A percentile compares a stretch with the other conserved stretches of the same genome.
These are phyloP conservation scores for Hymenoscyphus fructigenus DNA, from an alignment of 2,329 filamentous ascomycete genomes.

Conservation along the genomic window DNA sequence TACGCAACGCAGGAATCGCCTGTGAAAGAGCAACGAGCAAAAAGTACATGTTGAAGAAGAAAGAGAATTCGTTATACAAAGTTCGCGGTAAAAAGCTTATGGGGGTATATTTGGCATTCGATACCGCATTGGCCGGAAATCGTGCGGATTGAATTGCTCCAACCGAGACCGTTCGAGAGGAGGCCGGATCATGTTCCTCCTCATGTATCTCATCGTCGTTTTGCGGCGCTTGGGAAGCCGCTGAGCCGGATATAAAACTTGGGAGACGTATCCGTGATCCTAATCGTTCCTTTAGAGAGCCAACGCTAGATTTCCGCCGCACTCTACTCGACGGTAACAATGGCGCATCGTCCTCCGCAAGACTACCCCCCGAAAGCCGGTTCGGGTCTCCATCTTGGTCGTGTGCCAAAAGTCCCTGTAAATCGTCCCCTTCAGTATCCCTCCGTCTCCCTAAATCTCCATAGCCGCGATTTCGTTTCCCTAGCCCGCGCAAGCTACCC, in stretches of 20 bases:
- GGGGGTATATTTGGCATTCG: slow-evolving; percentile 96
- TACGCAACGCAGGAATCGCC: slow-evolving; percentile 82
- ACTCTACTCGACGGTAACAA: slow-evolving; percentile 52
- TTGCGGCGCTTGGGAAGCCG: slow-evolving; percentile 15
- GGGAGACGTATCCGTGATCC: slow-evolving; percentile 62
- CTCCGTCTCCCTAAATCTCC: slow-evolving; percentile 58
- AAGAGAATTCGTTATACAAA: slow-evolving; percentile 97
- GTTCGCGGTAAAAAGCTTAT: slow-evolving; percentile 93
- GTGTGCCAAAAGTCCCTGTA: slow-evolving; percentile 65
- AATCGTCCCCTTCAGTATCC: slow-evolving; percentile 63
- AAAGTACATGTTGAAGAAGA: slow-evolving; percentile 99
- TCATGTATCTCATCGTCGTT: slow-evolving; percentile 45
- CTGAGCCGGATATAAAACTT: slow-evolving; percentile 58
- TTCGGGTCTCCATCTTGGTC: slow-evolving; percentile 49
- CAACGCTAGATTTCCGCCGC: slow-evolving; percentile 38
- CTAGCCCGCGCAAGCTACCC: slow-evolving; percentile 58
- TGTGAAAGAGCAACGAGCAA: slow-evolving; percentile 92
- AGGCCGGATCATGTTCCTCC: slow-evolving; percentile 61
- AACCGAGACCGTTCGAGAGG: slow-evolving; percentile 73
- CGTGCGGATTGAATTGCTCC: slow-evolving; percentile 70
- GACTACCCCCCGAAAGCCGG: slow-evolving; percentile 60
- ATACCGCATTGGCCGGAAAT: slow-evolving; percentile 88
- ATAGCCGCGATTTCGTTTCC: slow-evolving; percentile 52
- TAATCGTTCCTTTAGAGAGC: slow-evolving; percentile 45
- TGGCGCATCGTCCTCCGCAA: slow-evolving; percentile 71